Evolutionary conservation across 1,139 yeast genomes (phyloP).

Genomic region (Yamadazyma buinensis): DNA sequence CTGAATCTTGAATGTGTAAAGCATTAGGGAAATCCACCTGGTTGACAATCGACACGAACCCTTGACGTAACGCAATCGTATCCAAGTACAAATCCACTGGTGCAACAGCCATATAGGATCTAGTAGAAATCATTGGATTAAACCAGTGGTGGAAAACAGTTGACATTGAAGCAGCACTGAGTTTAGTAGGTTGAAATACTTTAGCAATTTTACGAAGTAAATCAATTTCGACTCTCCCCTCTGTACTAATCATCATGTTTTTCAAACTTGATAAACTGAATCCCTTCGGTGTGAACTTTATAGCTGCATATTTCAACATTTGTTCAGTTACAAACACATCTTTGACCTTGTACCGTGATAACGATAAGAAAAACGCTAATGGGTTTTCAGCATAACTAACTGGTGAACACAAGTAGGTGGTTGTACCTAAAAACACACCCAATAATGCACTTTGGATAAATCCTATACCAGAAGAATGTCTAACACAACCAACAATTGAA

Average conservation of each 20-base stretch:
- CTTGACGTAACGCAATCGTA: constrained; percentile 84
- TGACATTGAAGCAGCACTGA: constrained; percentile 69
- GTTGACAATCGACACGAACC: constrained; percentile 76
- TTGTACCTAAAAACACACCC: constrained; percentile 83
- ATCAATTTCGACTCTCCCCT: constrained; percentile 67
- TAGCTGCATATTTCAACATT: constrained; percentile 74
- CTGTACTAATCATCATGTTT: constrained; percentile 81
- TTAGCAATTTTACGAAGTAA: constrained; percentile 57
- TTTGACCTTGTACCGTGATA: constrained; percentile 76
- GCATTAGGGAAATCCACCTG: constrained; percentile 67
- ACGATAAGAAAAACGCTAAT: constrained; percentile 61
- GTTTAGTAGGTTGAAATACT: constrained; percentile 60
- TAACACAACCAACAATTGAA: constrained; percentile 81
- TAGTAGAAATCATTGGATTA: constrained; percentile 79
- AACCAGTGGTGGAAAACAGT: constrained; percentile 75
- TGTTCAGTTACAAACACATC: constrained; percentile 86
- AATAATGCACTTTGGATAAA: constrained; percentile 77
- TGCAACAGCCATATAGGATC: constrained; percentile 86
- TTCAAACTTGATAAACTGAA: constrained; percentile 62
- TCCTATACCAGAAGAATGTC: constrained; percentile 83
- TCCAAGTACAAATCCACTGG: constrained; percentile 87
- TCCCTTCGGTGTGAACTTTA: constrained; percentile 61
- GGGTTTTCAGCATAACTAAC: constrained; percentile 78
- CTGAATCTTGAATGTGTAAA: constrained; percentile 84
- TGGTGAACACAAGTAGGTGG: constrained; percentile 79